A percentile compares a stretch with the other conserved stretches of the same genome.
These are phyloP conservation scores for Micractinium conductrix DNA, from an alignment of 139 green algal species.

Conservation along the genomic window DNA sequence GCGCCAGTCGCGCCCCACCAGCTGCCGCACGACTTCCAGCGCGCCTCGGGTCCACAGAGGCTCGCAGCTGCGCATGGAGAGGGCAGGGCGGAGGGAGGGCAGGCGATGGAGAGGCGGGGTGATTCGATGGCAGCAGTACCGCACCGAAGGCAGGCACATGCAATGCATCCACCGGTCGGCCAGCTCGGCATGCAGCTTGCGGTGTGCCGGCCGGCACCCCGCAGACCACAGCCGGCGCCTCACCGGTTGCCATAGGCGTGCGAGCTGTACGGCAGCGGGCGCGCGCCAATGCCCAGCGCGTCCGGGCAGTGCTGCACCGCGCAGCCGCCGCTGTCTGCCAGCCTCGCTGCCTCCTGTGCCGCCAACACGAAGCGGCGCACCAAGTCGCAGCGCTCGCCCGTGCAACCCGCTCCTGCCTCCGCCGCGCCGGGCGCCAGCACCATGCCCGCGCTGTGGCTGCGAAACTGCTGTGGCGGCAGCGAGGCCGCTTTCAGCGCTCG, in stretches of 20 bases:
- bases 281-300: conserved; percentile 3
- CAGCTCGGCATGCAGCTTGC: too few relatives aligned
- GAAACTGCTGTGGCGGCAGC: not conserved
- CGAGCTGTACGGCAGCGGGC: conserved; percentile 19
- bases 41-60: conserved; percentile 20
- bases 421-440: not conserved
- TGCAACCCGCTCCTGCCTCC: not conserved
- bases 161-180: too few relatives aligned
- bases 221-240: too few relatives aligned
- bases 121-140: too few relatives aligned
- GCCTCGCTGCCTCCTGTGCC: not conserved
- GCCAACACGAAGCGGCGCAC: conserved; percentile 20
- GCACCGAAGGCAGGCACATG: too few relatives aligned
- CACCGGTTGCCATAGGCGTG: conserved; percentile 29
- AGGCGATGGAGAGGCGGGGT: too few relatives aligned
- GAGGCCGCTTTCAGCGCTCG: not conserved
- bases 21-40: conserved; percentile 21
- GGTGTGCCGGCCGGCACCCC: too few relatives aligned
- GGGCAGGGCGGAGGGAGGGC: too few relatives aligned
- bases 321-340: conserved; percentile 10
- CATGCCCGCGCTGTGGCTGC: conserved; percentile 13
- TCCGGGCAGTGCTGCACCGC: conserved; percentile 34
- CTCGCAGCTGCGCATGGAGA: too few relatives aligned
- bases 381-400: not conserved
- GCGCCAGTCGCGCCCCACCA: not conserved